Evolutionary conservation across 495 filamentous ascomycete species (phyloP), one percentile per base, ranked within the genome.

Genomic region (Penicillium coffeae): DNA sequence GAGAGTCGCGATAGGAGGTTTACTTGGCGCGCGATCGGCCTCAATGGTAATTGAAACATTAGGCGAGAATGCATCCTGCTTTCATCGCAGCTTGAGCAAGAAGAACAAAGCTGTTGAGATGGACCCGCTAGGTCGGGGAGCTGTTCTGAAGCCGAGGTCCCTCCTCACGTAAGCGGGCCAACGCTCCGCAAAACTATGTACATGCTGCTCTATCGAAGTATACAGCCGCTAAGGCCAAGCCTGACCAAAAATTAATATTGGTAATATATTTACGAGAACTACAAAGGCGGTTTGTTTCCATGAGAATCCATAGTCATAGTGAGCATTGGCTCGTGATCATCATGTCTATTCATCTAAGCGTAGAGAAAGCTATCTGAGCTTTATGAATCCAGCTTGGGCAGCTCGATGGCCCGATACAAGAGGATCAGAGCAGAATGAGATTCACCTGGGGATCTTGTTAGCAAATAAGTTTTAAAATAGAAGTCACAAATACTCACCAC

Each of bases 381-480:
- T 4, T 4, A 30, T 55, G 71, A 81, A 21, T 82, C 73, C 19
- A 70, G 50, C 9, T 70, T 74, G 12, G 81, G 76, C 21, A 86
- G 62, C 16, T 84, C 80, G 44, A 96, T 88, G 7, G 94, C 93
- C 22, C 84, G 82, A 67, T 97, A 98, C 9, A 98, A 82, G 21
- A 96, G 73, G 52, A 98, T 94, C 12, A 98, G 75, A 13, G 93
- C 93, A 15, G 90, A 95, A 70, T 98, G 93, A 37, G 86, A 89
- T 71, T 98, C 93, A 34, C 84, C 84, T 87, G 44, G 12, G 41
- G 33, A 20, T 33, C 18, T 27, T 27, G n/a, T 71, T 56, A 65
- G 63, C 37, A 42, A 36, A 18, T 20, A 21, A 33, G 21, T 19
- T 18, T 33, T 33, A 2, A 5, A 32, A 13, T 41, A 45, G 1